Evolutionary conservation across 1,284 basidiomycete genomes (phyloP), one percentile per base, ranked within the genome.

Genomic region (Bondarzewia mesenterica): DNA sequence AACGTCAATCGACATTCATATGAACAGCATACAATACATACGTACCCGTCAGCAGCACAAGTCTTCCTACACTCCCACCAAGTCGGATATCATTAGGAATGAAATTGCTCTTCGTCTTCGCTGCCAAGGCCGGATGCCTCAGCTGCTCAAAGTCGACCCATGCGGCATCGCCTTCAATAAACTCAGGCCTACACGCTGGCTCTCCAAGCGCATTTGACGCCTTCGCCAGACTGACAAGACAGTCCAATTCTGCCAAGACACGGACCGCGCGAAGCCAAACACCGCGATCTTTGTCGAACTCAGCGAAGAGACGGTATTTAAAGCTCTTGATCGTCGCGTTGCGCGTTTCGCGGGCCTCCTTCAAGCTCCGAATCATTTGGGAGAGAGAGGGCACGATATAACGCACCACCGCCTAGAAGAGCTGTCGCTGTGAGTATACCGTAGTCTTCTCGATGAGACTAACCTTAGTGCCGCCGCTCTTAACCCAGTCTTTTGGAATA

Each of bases 81-180:
- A 99, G 73, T 58, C 83, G 83, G 41, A 99, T 81, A 63, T 96
- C 78, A 62, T 99, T 99, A 2, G 96, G 88, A 57, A 99, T 98
- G 63, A 99, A 99, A 54, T 79, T 81, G 10, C 78, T 73, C 57
- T 80, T 79, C 16, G 77, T 69, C 54, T 71, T 78, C 50, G 77
- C 61, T 54, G 76, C 81, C 59, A 94, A 67, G 7, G 86, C 85
- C 1, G 96, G 95, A 65, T 99, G 96, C 53, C 96, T 75, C 40
- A 94, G 70, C 54, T 86, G 76, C 57, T 81, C 72, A 61, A 94
- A 94, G 52, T 91, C 81, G 44, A 93, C 62, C 56, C 83, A 82
- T 2, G 93, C 91, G 26, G 78, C 72, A 50, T 88, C 83, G 20
- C 81, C 78, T 43, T 91, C 87, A 18, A 95, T 74, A 53, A 99